These are phyloP conservation scores for Nicotiana tabacum DNA, from an alignment of 257 asterid genomes.

Conservation along the genomic window DNA sequence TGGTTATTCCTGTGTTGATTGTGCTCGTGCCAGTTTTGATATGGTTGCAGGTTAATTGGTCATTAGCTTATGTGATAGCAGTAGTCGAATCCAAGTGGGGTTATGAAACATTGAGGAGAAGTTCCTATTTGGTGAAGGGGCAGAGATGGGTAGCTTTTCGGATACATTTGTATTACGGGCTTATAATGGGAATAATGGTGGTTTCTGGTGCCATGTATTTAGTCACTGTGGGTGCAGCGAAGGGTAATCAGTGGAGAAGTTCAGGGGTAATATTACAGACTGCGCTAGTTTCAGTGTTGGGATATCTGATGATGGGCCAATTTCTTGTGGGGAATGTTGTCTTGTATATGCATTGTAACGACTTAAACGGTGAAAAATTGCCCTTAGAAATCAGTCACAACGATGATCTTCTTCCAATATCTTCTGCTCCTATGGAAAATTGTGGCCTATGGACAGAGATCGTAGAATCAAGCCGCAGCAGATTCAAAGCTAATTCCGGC, in stretches of 20 bases:
- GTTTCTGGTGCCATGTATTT: constrained; percentile 6
- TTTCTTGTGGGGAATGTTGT: not conserved
- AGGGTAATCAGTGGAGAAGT: constrained; percentile 19
- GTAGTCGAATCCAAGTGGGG: constrained; percentile 15
- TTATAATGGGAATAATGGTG: constrained; percentile 14
- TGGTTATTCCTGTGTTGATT: not conserved
- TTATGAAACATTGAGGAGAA: constrained; percentile 8
- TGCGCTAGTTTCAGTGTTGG: no score
- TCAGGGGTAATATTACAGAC: not conserved
- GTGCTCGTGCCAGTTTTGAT: not conserved
- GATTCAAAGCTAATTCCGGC: not conserved
- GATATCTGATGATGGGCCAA: not conserved
- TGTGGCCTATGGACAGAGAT: not conserved
- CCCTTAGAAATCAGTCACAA: no score
- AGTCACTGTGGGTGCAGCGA: constrained; percentile 42
- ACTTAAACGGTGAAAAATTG: no score
- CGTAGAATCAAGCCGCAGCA: not conserved
- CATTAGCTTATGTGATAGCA: constrained; percentile 9
- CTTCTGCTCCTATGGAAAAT: not conserved
- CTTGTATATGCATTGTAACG: not conserved
- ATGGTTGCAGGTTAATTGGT: constrained; percentile 10
- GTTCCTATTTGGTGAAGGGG: constrained; percentile 9
- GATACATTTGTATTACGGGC: constrained; percentile 16
- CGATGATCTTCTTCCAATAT: no score
- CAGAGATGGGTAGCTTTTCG: not conserved